Percentiles rank a stretch among this genome's conserved stretches.
These are phyloP conservation scores for Dendrocalamus sinicus DNA, from an alignment of 176 grass and related monocot species.

Conservation along the genomic window DNA sequence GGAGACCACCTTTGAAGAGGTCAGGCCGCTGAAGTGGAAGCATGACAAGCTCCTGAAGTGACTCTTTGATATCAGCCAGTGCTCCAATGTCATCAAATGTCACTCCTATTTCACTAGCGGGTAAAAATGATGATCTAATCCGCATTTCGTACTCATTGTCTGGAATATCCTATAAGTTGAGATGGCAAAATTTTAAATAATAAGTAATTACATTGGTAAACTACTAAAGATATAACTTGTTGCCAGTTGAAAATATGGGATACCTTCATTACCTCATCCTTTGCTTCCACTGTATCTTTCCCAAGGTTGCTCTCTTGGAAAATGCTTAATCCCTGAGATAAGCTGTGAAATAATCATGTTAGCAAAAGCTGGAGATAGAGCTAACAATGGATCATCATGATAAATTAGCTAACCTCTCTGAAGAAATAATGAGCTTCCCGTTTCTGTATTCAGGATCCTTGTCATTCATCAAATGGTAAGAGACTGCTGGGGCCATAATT, in stretches of 20 bases:
- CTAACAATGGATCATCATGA: conserved; percentile 24
- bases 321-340: conserved; percentile 76
- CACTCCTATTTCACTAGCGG: conserved; percentile 74
- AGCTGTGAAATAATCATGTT: conserved; percentile 51
- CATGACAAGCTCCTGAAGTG: conserved; percentile 78
- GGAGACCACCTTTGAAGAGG: conserved; percentile 79
- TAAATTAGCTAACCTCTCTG: conserved; percentile 66
- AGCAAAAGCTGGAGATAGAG: conserved; percentile 11
- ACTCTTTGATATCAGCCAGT: conserved; percentile 72
- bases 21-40: conserved; percentile 76
- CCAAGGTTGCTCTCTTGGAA: conserved; percentile 76
- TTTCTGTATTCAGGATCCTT: conserved; percentile 80
- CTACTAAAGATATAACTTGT: neutral
- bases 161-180: conserved; percentile 53
- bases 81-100: conserved; percentile 88
- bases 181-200: conserved; percentile 17
- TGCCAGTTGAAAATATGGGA: conserved; percentile 28
- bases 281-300: conserved; percentile 68
- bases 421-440: conserved; percentile 82
- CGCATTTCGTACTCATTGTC: conserved; percentile 82
- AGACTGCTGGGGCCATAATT: conserved; percentile 76
- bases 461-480: conserved; percentile 83
- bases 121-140: conserved; percentile 69
- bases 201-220: neutral
- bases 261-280: conserved; percentile 60